phyloP scores from a whole-genome alignment of 163 green algal genomes.

The Scenedesmus sp. region DNA sequence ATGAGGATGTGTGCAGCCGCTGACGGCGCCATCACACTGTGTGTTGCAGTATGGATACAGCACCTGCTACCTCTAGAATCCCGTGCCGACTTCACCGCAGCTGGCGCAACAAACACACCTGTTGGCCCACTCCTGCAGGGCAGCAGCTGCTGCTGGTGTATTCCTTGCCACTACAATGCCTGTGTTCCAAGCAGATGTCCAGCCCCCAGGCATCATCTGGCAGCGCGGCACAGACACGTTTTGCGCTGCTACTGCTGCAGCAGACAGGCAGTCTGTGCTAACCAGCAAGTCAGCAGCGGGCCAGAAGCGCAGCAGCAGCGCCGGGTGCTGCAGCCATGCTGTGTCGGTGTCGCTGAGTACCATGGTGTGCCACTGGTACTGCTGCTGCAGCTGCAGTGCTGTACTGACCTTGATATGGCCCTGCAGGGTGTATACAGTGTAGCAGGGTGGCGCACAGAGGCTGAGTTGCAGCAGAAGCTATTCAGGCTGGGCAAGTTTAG shows the following conservation, averaged over 20 bases:
- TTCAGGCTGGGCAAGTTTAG: too few species aligned
- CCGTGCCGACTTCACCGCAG: neutral
- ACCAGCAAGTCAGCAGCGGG: slow-evolving; percentile 13
- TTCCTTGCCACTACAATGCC: slow-evolving; percentile 7
- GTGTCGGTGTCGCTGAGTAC: slow-evolving; percentile 20
- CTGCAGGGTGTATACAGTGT: neutral
- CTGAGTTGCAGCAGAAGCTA: too few species aligned
- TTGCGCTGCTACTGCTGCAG: neutral
- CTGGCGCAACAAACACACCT: neutral
- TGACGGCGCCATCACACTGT: neutral
- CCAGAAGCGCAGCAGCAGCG: neutral
- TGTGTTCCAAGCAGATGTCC: slow-evolving; percentile 29
- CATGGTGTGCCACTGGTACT: slow-evolving; percentile 20
- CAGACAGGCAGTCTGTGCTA: slow-evolving; percentile 34
- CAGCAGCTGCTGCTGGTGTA: slow-evolving; percentile 14
- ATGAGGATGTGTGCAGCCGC: neutral
- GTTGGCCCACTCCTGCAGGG: neutral
- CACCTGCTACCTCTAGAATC: neutral
- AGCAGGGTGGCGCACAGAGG: too few species aligned
- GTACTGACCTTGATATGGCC: slow-evolving; percentile 10
- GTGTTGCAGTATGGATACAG: neutral
- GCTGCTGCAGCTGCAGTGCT: slow-evolving; percentile 2
- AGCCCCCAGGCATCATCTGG: slow-evolving; percentile 5
- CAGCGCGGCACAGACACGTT: neutral
- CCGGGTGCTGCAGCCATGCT: slow-evolving; percentile 11